Evolutionary conservation across 2,329 filamentous ascomycete species (phyloP).

Genomic region (Chaetoscypha palmicola): DNA sequence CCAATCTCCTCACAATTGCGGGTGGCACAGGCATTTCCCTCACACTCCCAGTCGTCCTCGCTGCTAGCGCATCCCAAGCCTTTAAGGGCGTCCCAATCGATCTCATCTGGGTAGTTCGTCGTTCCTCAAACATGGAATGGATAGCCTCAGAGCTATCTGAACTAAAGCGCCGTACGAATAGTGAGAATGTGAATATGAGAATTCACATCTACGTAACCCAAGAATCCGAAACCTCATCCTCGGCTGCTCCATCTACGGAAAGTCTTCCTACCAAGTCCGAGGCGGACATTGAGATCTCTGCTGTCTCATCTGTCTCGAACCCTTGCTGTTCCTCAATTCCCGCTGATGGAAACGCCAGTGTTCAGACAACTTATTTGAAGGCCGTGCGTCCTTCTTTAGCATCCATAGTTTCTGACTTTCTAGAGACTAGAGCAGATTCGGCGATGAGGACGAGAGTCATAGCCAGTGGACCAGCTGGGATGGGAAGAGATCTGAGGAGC

Average conservation of each 20-base stretch:
- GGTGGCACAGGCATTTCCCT: slow-evolving; percentile 54
- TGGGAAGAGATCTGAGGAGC: slow-evolving; percentile 50
- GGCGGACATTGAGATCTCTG: slow-evolving; percentile 3
- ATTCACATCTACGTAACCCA: slow-evolving; percentile 53
- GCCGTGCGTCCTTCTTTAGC: slow-evolving; percentile 39
- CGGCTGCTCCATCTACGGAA: not conserved
- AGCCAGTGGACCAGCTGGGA: slow-evolving; percentile 52
- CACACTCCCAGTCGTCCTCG: slow-evolving; percentile 44
- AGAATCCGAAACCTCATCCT: slow-evolving; percentile 6
- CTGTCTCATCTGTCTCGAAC: not conserved
- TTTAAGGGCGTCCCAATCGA: slow-evolving; percentile 36
- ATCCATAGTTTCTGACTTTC: slow-evolving; percentile 42
- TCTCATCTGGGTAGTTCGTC: slow-evolving; percentile 59
- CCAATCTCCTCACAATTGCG: slow-evolving; percentile 45
- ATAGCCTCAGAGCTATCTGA: slow-evolving; percentile 46
- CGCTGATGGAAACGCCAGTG: not conserved
- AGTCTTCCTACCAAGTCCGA: slow-evolving; percentile 1
- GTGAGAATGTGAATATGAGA: slow-evolving; percentile 36
- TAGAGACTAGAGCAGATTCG: slow-evolving; percentile 36
- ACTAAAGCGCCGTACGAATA: slow-evolving; percentile 37
- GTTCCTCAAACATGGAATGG: slow-evolving; percentile 49
- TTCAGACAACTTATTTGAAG: slow-evolving; percentile 8
- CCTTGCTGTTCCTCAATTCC: slow-evolving; percentile 3
- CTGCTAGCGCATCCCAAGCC: slow-evolving; percentile 31
- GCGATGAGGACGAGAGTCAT: slow-evolving; percentile 47